phyloP scores from a whole-genome alignment of 1,284 basidiomycete genomes.

The Omphalotus olearius region DNA sequence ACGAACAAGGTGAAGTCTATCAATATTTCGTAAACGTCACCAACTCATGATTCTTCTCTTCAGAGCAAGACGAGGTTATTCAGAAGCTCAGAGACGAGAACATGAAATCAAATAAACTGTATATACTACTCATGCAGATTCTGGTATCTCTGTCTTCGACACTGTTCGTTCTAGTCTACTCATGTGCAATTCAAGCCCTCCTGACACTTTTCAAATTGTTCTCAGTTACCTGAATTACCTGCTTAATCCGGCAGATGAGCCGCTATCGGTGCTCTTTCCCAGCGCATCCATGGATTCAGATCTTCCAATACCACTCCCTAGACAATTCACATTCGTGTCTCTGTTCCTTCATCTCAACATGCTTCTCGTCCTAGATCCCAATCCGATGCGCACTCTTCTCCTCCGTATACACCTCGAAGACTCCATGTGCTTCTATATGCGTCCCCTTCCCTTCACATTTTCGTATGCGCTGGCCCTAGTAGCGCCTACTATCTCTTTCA shows the following conservation, averaged over 20 bases:
- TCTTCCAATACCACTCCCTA: slow-evolving; percentile 33
- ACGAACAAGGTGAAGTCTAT: slow-evolving; percentile 44
- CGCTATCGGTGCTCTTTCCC: slow-evolving; percentile 40
- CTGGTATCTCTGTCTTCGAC: slow-evolving; percentile 38
- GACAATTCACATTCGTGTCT: slow-evolving; percentile 37
- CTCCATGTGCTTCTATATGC: slow-evolving; percentile 23
- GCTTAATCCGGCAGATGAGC: slow-evolving; percentile 35
- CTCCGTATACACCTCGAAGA: slow-evolving; percentile 18
- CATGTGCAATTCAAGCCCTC: background rate
- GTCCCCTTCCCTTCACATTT: slow-evolving; percentile 37
- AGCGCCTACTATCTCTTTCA: slow-evolving; percentile 41
- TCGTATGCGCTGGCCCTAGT: slow-evolving; percentile 42
- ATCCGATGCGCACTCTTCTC: slow-evolving; percentile 18
- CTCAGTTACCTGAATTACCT: slow-evolving; percentile 41
- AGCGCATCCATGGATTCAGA: slow-evolving; percentile 15
- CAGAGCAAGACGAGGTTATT: slow-evolving; percentile 54
- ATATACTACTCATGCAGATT: slow-evolving; percentile 30
- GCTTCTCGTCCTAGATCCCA: slow-evolving; percentile 32
- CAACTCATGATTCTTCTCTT: slow-evolving; percentile 3
- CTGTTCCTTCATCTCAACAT: slow-evolving; percentile 46
- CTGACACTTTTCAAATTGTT: slow-evolving; percentile 6
- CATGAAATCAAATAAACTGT: slow-evolving; percentile 32
- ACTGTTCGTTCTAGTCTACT: slow-evolving; percentile 33
- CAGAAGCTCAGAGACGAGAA: slow-evolving; percentile 36
- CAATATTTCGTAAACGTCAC: background rate